Evolutionary conservation across 2,329 filamentous ascomycete species (phyloP), one percentile per base, ranked within the genome.

Genomic region (Colletotrichum magnum): DNA sequence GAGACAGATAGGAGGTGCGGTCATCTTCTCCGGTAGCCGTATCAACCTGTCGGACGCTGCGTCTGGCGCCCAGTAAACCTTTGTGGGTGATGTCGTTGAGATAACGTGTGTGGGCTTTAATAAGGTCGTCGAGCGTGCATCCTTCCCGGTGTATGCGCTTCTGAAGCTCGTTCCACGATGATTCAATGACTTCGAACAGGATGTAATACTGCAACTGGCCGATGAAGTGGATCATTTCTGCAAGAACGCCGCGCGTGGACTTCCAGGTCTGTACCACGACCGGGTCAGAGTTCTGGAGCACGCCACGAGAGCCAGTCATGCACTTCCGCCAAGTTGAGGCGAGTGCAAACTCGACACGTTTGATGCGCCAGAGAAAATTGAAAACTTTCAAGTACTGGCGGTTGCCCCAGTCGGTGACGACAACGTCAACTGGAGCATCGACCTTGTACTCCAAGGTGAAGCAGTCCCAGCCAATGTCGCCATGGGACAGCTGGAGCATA

Each of bases 361-460:
- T 99, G 77, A 99, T 94, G 71, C 96, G 92, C 95, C 96, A 99
- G 3, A 99, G 87, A 77, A 99, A 98, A 81, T 99, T 99, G 88
- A 99, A 99, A 10, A 99, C 94, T 78, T 98, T 98, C 74, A 99
- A 91, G 78, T 99, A 99, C 78, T 99, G 95, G 24, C 95, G 93
- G 73, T 93, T 95, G 53, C 94, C 95, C 89, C 95, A 98, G 50
- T 97, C 94, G 0, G 95, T 98, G 47, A 99, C 94, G 56, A 99
- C 95, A 32, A 99, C 96, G 78, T 99, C 96, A 26, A 98, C 93
- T 0, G 96, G 96, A 2, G 95, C 93, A 78, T 97, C 95, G 74
- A 99, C 96, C 79, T 98, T 98, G 83, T 99, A 99, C 79, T 99
- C 97, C 9, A 99, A 89, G 0, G 96, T 99, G 81, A 99, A 99